phyloP scores from a whole-genome alignment of 805 yeast species.

The Schwanniomyces sp. region DNA sequence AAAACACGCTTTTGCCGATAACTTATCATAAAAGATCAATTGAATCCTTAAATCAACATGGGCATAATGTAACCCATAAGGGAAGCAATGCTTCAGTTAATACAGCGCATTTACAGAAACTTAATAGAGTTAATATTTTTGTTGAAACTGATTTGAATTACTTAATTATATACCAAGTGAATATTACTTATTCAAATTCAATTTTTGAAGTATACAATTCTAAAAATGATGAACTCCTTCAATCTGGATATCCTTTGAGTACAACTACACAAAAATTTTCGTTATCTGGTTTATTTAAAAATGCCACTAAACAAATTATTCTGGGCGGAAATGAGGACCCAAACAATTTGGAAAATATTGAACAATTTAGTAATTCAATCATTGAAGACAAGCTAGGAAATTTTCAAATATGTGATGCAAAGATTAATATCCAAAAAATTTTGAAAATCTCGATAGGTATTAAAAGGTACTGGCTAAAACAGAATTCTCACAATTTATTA shows the following conservation, averaged over 20 bases:
- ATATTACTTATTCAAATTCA: conserved; percentile 29
- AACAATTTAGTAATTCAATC: conserved; percentile 26
- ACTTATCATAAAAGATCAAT: conserved; percentile 46
- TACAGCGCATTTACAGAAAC: conserved; percentile 30
- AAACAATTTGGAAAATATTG: conserved; percentile 33
- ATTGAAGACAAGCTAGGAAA: conserved; percentile 33
- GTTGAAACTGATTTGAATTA: conserved; percentile 39
- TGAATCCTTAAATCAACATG: conserved; percentile 46
- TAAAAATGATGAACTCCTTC: conserved; percentile 29
- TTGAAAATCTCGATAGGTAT: conserved; percentile 34
- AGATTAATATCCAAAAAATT: conserved; percentile 27
- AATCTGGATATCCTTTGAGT: conserved; percentile 34
- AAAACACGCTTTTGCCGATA: conserved; percentile 38
- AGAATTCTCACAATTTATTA: conserved; percentile 38
- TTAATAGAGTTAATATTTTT: conserved; percentile 32
- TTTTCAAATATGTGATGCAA: conserved; percentile 24
- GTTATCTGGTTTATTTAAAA: conserved; percentile 25
- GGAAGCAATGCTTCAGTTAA: conserved; percentile 38
- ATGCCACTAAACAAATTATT: conserved; percentile 33
- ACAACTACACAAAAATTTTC: conserved; percentile 22
- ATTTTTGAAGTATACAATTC: conserved; percentile 29
- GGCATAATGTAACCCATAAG: conserved; percentile 42
- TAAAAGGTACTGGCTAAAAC: conserved; percentile 33
- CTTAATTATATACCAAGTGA: conserved; percentile 43
- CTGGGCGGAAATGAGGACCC: conserved; percentile 19